A percentile compares a stretch with the other conserved stretches of the same genome.
phyloP scores from a whole-genome alignment of 495 filamentous ascomycete species.

The Trichoderma parareesei region DNA sequence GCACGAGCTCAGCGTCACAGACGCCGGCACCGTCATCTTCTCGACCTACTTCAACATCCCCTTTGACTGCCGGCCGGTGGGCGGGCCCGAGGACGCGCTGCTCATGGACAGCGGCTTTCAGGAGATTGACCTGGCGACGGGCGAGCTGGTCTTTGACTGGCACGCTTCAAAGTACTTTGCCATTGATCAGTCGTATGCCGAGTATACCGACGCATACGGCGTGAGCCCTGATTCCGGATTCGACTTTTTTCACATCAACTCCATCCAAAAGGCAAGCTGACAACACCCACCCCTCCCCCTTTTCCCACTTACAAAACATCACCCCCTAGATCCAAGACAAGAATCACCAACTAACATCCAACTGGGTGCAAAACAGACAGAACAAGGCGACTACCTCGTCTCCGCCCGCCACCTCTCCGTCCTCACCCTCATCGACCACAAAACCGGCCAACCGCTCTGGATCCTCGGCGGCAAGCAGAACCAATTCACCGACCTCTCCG shows the following conservation, averaged over 20 bases:
- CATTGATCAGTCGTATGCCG: conserved; percentile 15
- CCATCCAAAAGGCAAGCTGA: conserved; percentile 21
- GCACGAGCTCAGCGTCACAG: conserved; percentile 18
- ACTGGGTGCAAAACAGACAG: conserved; percentile 13
- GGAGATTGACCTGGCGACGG: conserved; percentile 18
- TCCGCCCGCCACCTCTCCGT: conserved; percentile 34
- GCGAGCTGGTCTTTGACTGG: conserved; percentile 30
- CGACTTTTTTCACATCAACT: conserved; percentile 38
- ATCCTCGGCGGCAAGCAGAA: conserved; percentile 36
- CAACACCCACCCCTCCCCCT: no score
- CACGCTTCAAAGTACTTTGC: conserved; percentile 29
- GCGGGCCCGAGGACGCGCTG: conserved; percentile 15
- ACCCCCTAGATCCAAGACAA: no score
- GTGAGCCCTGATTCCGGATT: conserved; percentile 11
- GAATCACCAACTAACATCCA: background rate
- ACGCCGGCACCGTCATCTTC: conserved; percentile 12
- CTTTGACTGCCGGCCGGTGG: conserved; percentile 14
- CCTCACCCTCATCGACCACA: conserved; percentile 29
- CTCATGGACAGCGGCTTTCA: conserved; percentile 20
- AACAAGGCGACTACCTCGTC: conserved; percentile 31
- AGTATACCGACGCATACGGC: conserved; percentile 13
- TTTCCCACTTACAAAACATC: background rate
- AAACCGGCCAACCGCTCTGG: conserved; percentile 34
- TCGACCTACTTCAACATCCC: conserved; percentile 14
- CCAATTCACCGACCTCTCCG: conserved; percentile 35